Evolutionary conservation across 768 basidiomycete species (phyloP).

Genomic region (Hypholoma sublateritium): DNA sequence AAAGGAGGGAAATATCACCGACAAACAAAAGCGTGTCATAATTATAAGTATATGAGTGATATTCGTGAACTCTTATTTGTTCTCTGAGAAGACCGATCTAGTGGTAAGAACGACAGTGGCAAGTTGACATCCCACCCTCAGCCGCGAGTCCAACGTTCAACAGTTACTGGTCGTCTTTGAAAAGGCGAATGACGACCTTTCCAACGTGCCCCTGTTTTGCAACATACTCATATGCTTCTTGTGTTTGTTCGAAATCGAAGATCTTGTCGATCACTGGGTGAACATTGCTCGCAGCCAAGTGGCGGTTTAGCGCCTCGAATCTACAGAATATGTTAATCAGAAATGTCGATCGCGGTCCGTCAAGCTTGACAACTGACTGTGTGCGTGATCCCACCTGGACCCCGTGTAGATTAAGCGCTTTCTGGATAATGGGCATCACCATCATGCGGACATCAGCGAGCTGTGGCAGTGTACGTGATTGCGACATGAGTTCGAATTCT

Average conservation of each 20-base stretch:
- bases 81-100: no score
- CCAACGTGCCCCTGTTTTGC: constrained; percentile 58
- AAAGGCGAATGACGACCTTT: constrained; percentile 47
- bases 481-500: not conserved
- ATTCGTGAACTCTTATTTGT: no score
- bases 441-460: not conserved
- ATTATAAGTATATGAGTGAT: no score
- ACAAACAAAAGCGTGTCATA: no score
- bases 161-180: no score
- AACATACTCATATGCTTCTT: constrained; percentile 52
- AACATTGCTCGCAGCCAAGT: constrained; percentile 40
- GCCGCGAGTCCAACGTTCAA: no score
- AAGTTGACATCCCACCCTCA: no score
- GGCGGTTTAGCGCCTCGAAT: constrained; percentile 51
- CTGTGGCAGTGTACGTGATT: no score
- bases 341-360: not conserved
- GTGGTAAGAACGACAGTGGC: no score
- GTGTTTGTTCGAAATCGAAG: constrained; percentile 54
- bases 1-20: no score
- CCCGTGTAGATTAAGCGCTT: constrained; percentile 45
- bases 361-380: constrained; percentile 24
- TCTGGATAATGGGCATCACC: constrained; percentile 11
- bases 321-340: constrained; percentile 22
- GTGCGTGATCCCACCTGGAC: constrained; percentile 58
- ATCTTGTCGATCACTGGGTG: constrained; percentile 55